These are phyloP conservation scores for Chloris gayana DNA, from an alignment of 176 grass and related monocot species.

Conservation along the genomic window DNA sequence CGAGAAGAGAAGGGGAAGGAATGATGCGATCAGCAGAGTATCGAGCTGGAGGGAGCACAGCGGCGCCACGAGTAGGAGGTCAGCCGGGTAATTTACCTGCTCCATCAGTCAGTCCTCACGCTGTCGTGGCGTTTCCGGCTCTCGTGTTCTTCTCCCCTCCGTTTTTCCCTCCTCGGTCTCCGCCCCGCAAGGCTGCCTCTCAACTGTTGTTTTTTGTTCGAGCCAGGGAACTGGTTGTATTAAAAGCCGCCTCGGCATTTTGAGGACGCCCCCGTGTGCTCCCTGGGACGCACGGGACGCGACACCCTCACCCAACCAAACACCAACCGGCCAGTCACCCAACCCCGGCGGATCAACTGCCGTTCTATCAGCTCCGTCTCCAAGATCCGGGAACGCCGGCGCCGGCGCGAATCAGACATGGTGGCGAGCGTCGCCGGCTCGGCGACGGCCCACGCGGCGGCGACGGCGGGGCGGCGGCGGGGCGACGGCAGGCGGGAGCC, in stretches of 20 bases:
- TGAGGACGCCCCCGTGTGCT: slow-evolving; percentile 2
- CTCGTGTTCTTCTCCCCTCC: neutral
- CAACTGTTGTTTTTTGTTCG: too few relatives aligned
- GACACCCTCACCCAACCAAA: neutral
- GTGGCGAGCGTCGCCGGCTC: slow-evolving; percentile 49
- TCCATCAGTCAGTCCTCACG: slow-evolving; percentile 3
- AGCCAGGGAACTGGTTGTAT: neutral
- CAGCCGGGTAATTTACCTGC: neutral
- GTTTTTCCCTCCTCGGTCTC: slow-evolving; percentile 1
- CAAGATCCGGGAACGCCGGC: neutral
- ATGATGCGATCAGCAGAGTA: neutral
- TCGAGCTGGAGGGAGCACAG: neutral
- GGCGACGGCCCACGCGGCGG: slow-evolving; percentile 3
- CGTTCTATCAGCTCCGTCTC: neutral
- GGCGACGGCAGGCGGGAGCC: slow-evolving; percentile 34
- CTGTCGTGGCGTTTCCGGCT: slow-evolving; percentile 31
- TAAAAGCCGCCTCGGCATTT: slow-evolving; percentile 33
- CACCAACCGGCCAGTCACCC: slow-evolving; percentile 3
- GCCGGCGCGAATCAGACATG: slow-evolving; percentile 32
- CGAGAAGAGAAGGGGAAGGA: neutral
- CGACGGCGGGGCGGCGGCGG: slow-evolving; percentile 2
- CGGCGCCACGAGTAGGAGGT: neutral
- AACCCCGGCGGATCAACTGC: neutral
- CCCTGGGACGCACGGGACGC: slow-evolving; percentile 6
- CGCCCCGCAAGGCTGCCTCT: neutral